These are phyloP conservation scores for Hypoxylon trugodes DNA, from an alignment of 495 filamentous ascomycete species.

Conservation along the genomic window DNA sequence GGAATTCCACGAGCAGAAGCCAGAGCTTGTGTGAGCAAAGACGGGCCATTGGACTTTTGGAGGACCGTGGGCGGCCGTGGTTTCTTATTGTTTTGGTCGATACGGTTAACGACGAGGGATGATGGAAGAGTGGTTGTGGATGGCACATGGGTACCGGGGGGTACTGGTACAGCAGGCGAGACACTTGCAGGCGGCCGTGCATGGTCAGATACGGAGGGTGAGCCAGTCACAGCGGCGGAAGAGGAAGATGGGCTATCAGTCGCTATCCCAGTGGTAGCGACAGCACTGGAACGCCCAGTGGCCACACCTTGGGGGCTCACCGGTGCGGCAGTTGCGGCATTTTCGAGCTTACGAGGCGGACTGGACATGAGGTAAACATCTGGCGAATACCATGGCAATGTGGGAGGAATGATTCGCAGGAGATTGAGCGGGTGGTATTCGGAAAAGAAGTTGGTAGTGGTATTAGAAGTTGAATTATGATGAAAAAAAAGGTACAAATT, in stretches of 20 bases:
- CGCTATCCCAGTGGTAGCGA: conserved; percentile 38
- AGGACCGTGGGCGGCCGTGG: conserved; percentile 50
- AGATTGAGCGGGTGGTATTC: conserved; percentile 34
- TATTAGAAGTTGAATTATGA: conserved; percentile 38
- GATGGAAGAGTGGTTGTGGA: conserved; percentile 37
- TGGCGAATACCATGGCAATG: conserved; percentile 50
- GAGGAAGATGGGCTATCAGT: conserved; percentile 41
- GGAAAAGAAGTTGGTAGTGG: conserved; percentile 1
- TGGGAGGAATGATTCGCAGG: conserved; percentile 44
- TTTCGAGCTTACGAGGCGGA: conserved; percentile 51
- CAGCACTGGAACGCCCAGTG: conserved; percentile 34
- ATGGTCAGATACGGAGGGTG: conserved; percentile 38
- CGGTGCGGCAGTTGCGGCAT: conserved; percentile 60
- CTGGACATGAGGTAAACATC: conserved; percentile 63
- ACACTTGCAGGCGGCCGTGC: conserved; percentile 35
- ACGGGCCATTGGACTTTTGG: conserved; percentile 54
- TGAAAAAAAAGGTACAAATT: conserved; percentile 28
- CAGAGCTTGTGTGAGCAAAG: conserved; percentile 60
- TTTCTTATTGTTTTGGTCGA: conserved; percentile 56
- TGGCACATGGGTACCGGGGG: conserved; percentile 39
- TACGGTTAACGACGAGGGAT: conserved; percentile 42
- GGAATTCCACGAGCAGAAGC: conserved; percentile 61
- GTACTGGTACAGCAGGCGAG: conserved; percentile 41
- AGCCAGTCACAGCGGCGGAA: conserved; percentile 38
- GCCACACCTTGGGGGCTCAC: conserved; percentile 53